A percentile compares a stretch with the other conserved stretches of the same genome.
Conservation (phyloP, 2,329 filamentous ascomycete species). For the Leptographium radiaticola region DNA sequence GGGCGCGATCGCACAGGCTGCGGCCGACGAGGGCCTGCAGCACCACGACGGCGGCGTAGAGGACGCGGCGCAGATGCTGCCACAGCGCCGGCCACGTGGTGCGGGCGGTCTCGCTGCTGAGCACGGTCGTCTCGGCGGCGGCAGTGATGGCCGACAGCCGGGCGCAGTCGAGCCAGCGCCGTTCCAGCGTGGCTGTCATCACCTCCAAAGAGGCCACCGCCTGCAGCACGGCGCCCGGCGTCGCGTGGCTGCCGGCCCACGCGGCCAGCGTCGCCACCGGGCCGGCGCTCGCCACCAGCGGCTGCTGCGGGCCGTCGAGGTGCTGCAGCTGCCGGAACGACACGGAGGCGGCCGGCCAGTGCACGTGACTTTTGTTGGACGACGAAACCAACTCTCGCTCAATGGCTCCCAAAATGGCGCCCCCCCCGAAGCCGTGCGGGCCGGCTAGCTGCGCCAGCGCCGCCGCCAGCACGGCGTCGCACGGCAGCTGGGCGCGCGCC, state of each 20-base stretch:
- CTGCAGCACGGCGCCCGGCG: slow-evolving; percentile 12
- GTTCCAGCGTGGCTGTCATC: slow-evolving; percentile 53
- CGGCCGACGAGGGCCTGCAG: slow-evolving; percentile 63
- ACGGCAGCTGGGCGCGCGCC: slow-evolving; percentile 47
- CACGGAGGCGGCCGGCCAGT: slow-evolving; percentile 48
- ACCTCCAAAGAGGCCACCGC: slow-evolving; percentile 47
- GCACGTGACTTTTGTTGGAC: slow-evolving; percentile 43
- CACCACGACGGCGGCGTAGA: slow-evolving; percentile 64
- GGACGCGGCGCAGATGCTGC: slow-evolving; percentile 58
- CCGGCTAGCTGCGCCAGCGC: slow-evolving; percentile 55
- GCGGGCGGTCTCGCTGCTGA: slow-evolving; percentile 52
- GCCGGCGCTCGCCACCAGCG: slow-evolving; percentile 51
- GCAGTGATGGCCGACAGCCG: slow-evolving; percentile 61
- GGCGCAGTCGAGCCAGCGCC: slow-evolving; percentile 57
- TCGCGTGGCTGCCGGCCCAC: slow-evolving; percentile 43
- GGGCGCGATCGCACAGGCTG: slow-evolving; percentile 34
- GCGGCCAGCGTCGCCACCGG: slow-evolving; percentile 52
- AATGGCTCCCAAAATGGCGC: slow-evolving; percentile 59
- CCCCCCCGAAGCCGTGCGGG: slow-evolving; percentile 60
- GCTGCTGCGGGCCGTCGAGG: slow-evolving; percentile 38
- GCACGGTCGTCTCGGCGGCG: slow-evolving; percentile 41
- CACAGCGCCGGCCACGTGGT: slow-evolving; percentile 60
- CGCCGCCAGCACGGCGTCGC: slow-evolving; percentile 57
- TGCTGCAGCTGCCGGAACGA: slow-evolving; percentile 48
- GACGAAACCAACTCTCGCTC: slow-evolving; percentile 38